Evolutionary conservation across 1,139 yeast species (phyloP), one percentile per base, ranked within the genome.

Genomic region (Suhomyces bokatorum): DNA sequence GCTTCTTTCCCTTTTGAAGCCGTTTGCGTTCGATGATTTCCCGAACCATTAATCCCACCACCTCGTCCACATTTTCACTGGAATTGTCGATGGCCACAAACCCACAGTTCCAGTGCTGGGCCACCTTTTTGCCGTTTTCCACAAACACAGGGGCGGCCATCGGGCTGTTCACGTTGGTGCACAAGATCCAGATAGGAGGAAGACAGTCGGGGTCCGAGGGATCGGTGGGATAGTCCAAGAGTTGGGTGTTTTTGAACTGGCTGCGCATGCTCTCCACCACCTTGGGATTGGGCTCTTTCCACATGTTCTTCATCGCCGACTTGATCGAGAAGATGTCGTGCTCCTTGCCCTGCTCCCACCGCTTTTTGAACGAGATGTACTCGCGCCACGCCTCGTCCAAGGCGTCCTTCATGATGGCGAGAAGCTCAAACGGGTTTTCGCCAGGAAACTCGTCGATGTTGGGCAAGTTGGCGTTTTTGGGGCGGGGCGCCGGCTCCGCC

Each of bases 321-420:
- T 81, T 73, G 32, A 86, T 55, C 0, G 87, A 81, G 54, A 81
- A 83, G 0, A 80, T 70, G 57, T 85, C 93, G 33, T 78, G 75
- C 59, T 85, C 95, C 53, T 78, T 70, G 3, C 88, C 87, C 40
- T 68, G 66, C 42, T 78, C 76, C 84, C 88, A 81, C 32, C 71
- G 69, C 24, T 61, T 64, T 47, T 75, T 75, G 58, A 80, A 85
- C 6, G 71, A 67, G 44, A 76, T 64, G 56, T 76, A 86, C 56
- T 85, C 89, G 36, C 69, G 71, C 95, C 95, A 86, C 2, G 91
- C 91, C 49, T 85, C 90, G 20, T 75, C 72, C 32, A 86, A 70
- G 0, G 87, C 78, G 6, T 68, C 71, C 55, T 78, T 73, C 47
- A 81, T 78, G 6, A 70, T 67, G 31, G 73, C 69, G 16, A 83